These are phyloP conservation scores for Talaromyces liani DNA, from an alignment of 495 filamentous ascomycete species.

Conservation along the genomic window DNA sequence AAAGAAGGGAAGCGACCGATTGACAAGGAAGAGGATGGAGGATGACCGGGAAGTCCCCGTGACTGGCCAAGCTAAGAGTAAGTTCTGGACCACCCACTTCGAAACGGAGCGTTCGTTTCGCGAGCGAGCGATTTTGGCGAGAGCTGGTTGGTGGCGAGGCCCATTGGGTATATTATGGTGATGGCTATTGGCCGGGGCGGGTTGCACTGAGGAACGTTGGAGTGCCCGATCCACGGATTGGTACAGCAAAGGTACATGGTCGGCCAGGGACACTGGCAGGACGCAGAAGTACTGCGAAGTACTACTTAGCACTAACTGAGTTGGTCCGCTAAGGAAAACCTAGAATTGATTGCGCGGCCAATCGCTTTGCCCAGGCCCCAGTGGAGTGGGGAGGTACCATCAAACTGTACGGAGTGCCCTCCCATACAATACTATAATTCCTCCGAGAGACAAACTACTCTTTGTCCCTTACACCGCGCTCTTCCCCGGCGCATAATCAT, in stretches of 20 bases:
- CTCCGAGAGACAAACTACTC: not conserved
- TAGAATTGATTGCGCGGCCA: not conserved
- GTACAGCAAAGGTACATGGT: not conserved
- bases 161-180: not conserved
- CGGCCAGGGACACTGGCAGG: not conserved
- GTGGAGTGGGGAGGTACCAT: not conserved
- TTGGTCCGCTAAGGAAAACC: not conserved
- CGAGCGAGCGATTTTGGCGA: not conserved
- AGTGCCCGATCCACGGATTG: not conserved
- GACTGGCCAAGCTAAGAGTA: not conserved
- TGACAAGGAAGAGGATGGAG: constrained; percentile 17
- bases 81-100: not conserved
- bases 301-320: not conserved
- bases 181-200: not conserved
- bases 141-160: not conserved
- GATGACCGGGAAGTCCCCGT: constrained; percentile 1
- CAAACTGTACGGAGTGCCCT: not conserved
- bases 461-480: not conserved
- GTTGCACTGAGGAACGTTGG: not conserved
- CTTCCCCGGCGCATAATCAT: not conserved
- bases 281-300: not conserved
- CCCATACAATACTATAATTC: not conserved
- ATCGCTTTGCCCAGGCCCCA: not conserved
- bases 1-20: not conserved
- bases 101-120: not conserved